Evolutionary conservation across 805 yeast genomes (phyloP), one percentile per base, ranked within the genome.

Genomic region (Starmera quercuum): DNA sequence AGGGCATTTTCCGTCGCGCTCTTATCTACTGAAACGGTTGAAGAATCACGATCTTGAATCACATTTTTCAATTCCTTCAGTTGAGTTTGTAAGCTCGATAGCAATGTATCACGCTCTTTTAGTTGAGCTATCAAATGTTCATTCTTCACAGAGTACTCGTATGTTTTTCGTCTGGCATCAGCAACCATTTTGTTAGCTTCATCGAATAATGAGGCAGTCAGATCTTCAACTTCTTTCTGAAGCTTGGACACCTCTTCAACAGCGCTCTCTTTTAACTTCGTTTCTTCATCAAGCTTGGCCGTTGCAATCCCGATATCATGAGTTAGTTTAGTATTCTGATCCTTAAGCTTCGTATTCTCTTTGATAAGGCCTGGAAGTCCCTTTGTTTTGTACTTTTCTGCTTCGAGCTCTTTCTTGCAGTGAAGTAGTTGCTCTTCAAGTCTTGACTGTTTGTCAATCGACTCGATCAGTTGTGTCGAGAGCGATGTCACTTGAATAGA

Each of bases 151-250:
- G 78, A 75, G 40, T 65, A 65, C 22, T 73, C 75, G 49, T 78
- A 68, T 5, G 78, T 71, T 36, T 79, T 82, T 34, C 75, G 66
- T 39, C 83, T 73, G 0, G 95, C 95, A 40, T 78, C 74, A 31
- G 81, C 75, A 6, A 85, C 95, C 84, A 84, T 83, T 32, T 71
- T 68, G 51, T 85, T 85, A 11, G 95, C 95, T 51, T 86, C 92
- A 41, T 75, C 81, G 51, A 85, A 85, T 21, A 85, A 59, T 2
- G 87, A 75, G 2, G 79, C 84, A 1, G 87, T 74, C 30, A 85
- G 58, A 26, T 84, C 95, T 49, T 83, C 92, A 24, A 85, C 82
- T 51, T 85, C 95, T 21, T 68, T 73, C 40, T 79, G 73, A 32
- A 85, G 58, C 37, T 70, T 67, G 30, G 70, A 63, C 13, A 73